These are phyloP conservation scores for Arthroderma sp. DNA, from an alignment of 2,329 filamentous ascomycete genomes.

Conservation along the genomic window DNA sequence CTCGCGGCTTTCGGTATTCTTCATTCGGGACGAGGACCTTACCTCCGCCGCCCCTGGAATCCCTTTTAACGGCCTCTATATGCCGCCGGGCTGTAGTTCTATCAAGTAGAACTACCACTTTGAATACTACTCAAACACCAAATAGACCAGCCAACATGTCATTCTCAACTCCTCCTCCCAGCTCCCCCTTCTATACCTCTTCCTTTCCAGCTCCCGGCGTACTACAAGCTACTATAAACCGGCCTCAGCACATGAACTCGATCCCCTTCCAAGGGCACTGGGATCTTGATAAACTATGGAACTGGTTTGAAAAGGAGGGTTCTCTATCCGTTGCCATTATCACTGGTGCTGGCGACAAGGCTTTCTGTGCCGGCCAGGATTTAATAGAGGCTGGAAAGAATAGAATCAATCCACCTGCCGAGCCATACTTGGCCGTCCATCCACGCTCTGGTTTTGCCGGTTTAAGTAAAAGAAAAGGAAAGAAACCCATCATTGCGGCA, in stretches of 20 bases:
- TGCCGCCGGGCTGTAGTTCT: too few species aligned
- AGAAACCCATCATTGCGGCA: conserved; percentile 64
- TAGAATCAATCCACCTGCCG: conserved; percentile 13
- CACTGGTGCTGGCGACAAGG: conserved; percentile 30
- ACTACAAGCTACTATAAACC: conserved; percentile 33
- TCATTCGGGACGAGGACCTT: too few species aligned
- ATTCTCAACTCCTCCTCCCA: conserved; percentile 7
- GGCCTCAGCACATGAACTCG: conserved; percentile 28
- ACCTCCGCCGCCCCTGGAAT: too few species aligned
- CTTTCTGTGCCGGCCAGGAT: conserved; percentile 34
- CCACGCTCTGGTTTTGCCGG: conserved; percentile 42
- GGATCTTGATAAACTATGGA: conserved; percentile 26
- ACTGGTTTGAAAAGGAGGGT: conserved; percentile 31
- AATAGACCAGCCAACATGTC: conserved; percentile 3
- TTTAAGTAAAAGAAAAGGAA: conserved; percentile 42
- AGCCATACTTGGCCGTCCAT: conserved; percentile 21
- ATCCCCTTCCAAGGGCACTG: conserved; percentile 27
- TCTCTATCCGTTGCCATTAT: conserved; percentile 29
- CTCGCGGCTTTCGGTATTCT: too few species aligned
- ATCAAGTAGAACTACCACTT: too few species aligned
- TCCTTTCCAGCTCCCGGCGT: conserved; percentile 29
- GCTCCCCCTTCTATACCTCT: conserved; percentile 16
- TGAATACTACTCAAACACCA: not conserved
- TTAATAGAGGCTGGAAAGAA: conserved; percentile 29
- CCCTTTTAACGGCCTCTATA: too few species aligned